Percentiles rank a stretch among this genome's conserved stretches.
These are phyloP conservation scores for Aphanomyces euteiches DNA, from an alignment of 352 stramenopile genomes.

Conservation along the genomic window DNA sequence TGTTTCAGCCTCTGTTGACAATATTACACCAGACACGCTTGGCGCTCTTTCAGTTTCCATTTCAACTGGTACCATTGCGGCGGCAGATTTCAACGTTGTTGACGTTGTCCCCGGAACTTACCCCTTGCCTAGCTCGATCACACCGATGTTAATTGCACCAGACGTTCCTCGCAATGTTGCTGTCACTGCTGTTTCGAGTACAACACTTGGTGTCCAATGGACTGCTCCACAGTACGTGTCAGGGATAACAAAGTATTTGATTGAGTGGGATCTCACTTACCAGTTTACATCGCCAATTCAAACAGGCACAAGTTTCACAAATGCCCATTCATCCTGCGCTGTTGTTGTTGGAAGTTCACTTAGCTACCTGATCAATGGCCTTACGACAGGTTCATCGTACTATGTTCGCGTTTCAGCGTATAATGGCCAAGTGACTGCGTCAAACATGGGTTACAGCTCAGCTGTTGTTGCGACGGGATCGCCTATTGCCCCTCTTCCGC, in stretches of 20 bases:
- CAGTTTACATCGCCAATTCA: constrained; percentile 43
- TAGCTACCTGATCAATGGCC: constrained; percentile 75
- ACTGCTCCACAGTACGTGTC: constrained; percentile 34
- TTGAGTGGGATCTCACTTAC: constrained; percentile 68
- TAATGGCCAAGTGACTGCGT: constrained; percentile 59
- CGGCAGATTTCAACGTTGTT: constrained; percentile 34
- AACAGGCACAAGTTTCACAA: constrained; percentile 41
- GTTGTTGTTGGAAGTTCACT: constrained; percentile 40
- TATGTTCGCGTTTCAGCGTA: constrained; percentile 86
- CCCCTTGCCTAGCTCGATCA: constrained; percentile 37
- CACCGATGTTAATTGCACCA: constrained; percentile 45
- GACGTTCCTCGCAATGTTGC: constrained; percentile 45
- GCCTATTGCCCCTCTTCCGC: constrained; percentile 44
- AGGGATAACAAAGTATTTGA: constrained; percentile 62
- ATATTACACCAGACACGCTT: constrained; percentile 47
- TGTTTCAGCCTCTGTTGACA: constrained; percentile 43
- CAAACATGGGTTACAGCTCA: constrained; percentile 54
- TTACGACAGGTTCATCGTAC: constrained; percentile 76
- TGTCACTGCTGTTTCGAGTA: constrained; percentile 57
- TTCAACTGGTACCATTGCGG: constrained; percentile 29
- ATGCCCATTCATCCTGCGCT: constrained; percentile 46
- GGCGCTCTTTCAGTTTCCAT: constrained; percentile 41
- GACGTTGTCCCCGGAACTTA: constrained; percentile 38
- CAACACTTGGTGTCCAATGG: constrained; percentile 70
- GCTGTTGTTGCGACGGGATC: constrained; percentile 47